Evolutionary conservation across 768 basidiomycete genomes (phyloP), one percentile per base, ranked within the genome.

Genomic region (Podaxis pistillaris): DNA sequence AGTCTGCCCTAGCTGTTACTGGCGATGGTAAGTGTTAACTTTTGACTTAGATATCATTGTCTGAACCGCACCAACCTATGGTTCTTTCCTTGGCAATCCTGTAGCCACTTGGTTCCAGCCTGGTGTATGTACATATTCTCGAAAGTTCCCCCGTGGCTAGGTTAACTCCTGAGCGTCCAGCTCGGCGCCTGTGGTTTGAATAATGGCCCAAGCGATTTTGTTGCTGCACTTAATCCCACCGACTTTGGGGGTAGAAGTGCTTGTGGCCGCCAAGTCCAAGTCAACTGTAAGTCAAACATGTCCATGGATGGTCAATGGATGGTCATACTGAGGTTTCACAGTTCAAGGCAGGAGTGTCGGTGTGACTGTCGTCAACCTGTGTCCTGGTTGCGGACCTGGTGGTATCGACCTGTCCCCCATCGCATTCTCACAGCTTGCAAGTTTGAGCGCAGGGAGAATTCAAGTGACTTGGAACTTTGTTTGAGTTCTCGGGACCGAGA

Each of bases 341-440:
- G 74, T 71, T 62, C 58, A 66, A 63, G 72, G 72, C 4, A 70
- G 64, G 50, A 56, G 68, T 7, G 61, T 73, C 22, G 58, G 53
- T 15, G 73, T 68, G 4, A 62, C 57, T 17, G 66, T 74, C 9
- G 69, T 70, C 28, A 73, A 75, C 65, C 64, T 70, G 3, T 75
- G 74, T 59, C 70, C 70, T n/a, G 68, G 69, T 1, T 74, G 74
- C 60, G 65, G 64, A 13, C 62, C 56, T 22, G 65, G 67, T 47
- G 66, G 63, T 40, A 63, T 75, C 38, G 72, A 74, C 60, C 63
- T 75, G 4, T 73, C 74, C 22, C 64, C 63, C 2, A 62, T 67
- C 2, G 72, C 72, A 4, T 75, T 75, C 50, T 60, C 65, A 26
- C 65, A 67, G 0, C 70, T 75, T 50, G 73, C 73, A n/a, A 69